Evolutionary conservation across 2,329 filamentous ascomycete genomes (phyloP).

Genomic region (Penicillium paneum): DNA sequence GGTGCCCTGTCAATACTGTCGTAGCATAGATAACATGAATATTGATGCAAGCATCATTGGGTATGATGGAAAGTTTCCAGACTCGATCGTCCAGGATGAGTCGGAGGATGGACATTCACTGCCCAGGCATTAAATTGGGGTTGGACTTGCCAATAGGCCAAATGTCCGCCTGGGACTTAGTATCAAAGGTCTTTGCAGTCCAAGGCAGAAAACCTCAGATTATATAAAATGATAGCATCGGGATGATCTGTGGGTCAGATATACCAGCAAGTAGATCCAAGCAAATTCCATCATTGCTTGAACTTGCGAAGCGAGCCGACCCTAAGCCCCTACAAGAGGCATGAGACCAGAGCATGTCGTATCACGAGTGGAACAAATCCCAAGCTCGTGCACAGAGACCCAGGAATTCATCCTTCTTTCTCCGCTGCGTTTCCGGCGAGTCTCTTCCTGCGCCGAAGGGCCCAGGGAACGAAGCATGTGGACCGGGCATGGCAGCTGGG

Average conservation of each 20-base stretch:
- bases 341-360: background rate
- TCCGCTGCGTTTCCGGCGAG: slow-evolving; percentile 74
- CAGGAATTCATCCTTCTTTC: slow-evolving; percentile 92
- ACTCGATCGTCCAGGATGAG: slow-evolving; percentile 16
- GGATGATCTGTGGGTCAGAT: background rate
- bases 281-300: slow-evolving; percentile 9
- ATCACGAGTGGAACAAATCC: slow-evolving; percentile 93
- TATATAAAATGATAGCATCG: background rate
- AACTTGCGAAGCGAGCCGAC: background rate
- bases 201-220: background rate
- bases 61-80: slow-evolving; percentile 1
- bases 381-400: slow-evolving; percentile 82
- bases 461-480: slow-evolving; percentile 51
- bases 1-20: slow-evolving; percentile 13
- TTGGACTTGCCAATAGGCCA: background rate
- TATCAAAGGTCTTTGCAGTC: background rate
- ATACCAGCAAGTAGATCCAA: background rate
- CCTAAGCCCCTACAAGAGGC: background rate
- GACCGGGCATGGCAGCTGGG: slow-evolving; percentile 29
- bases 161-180: background rate
- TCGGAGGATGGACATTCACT: background rate
- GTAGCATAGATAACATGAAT: slow-evolving; percentile 19
- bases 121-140: background rate
- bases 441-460: slow-evolving; percentile 80
- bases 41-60: slow-evolving; percentile 24